Conservation (phyloP, 1,284 basidiomycete genomes). For the Vanrija pseudolonga region DNA sequence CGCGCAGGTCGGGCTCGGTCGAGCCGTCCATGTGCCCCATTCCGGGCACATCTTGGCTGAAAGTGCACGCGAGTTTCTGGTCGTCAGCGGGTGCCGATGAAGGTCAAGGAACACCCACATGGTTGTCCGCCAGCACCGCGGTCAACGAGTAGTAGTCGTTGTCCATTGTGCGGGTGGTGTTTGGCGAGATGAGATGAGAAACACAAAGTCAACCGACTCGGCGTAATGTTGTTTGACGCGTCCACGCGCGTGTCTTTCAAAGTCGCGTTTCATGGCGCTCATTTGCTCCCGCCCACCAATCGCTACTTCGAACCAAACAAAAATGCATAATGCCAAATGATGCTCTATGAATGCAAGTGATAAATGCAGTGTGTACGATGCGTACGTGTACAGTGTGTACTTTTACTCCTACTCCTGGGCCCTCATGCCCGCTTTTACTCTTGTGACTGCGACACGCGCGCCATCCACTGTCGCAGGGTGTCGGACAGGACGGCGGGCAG, state of each 20-base stretch:
- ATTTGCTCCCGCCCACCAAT: background rate
- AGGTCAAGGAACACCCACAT: conserved; percentile 60
- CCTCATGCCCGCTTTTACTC: conserved; percentile 25
- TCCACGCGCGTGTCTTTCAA: conserved; percentile 6
- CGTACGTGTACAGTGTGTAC: background rate
- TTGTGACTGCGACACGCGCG: conserved; percentile 45
- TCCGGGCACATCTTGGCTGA: conserved; percentile 75
- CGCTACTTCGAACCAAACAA: conserved; percentile 10
- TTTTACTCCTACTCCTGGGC: background rate
- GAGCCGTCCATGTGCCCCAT: conserved; percentile 84
- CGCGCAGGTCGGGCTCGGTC: conserved; percentile 71
- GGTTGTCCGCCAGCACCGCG: conserved; percentile 82
- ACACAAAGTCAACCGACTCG: background rate
- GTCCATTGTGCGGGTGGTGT: conserved; percentile 58
- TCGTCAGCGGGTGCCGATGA: background rate
- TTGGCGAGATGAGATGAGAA: background rate
- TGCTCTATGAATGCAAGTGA: background rate
- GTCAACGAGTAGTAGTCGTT: conserved; percentile 83
- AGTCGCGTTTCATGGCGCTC: background rate
- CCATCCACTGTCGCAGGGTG: conserved; percentile 77
- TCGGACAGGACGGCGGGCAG: conserved; percentile 88
- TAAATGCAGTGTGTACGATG: background rate
- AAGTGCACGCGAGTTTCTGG: conserved; percentile 84
- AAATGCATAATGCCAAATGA: background rate
- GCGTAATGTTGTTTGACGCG: background rate